Percentiles rank a stretch among this genome's conserved stretches.
These are phyloP conservation scores for Macroventuria anomochaeta DNA, from an alignment of 2,329 filamentous ascomycete genomes.

Conservation along the genomic window DNA sequence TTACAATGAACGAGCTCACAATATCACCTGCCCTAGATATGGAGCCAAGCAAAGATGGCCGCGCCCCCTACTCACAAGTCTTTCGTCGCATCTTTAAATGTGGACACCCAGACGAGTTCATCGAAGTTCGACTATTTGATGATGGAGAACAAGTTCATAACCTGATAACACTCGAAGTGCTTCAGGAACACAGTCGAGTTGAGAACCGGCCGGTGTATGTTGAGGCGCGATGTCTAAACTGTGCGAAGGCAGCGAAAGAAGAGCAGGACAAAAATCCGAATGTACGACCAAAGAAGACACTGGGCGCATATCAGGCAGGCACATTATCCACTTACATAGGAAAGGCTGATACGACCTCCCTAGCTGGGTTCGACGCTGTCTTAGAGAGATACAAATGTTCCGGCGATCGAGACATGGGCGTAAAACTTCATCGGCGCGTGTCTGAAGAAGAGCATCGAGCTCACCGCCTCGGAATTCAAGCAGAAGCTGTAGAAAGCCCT, in stretches of 20 bases:
- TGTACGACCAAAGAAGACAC: background rate
- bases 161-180: background rate
- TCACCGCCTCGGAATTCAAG: background rate
- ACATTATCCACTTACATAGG: background rate
- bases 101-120: slow-evolving; percentile 26
- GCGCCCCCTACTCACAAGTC: slow-evolving; percentile 18
- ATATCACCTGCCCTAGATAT: background rate
- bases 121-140: background rate
- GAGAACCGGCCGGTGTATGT: background rate
- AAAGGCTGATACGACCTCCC: background rate
- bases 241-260: slow-evolving; percentile 2
- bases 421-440: background rate
- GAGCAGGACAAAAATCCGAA: background rate
- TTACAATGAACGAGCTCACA: background rate
- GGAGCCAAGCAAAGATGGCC: background rate
- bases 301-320: background rate
- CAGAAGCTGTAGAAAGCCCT: background rate
- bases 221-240: slow-evolving; percentile 2
- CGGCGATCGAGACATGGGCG: background rate
- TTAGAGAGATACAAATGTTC: background rate
- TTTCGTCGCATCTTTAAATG: slow-evolving; percentile 26
- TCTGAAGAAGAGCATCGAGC: slow-evolving; percentile 2
- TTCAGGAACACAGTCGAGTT: background rate
- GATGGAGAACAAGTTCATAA: slow-evolving; percentile 1
- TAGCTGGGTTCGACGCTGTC: background rate